Evolutionary conservation across 1,284 basidiomycete genomes (phyloP).

Genomic region (Irpex lacteus): DNA sequence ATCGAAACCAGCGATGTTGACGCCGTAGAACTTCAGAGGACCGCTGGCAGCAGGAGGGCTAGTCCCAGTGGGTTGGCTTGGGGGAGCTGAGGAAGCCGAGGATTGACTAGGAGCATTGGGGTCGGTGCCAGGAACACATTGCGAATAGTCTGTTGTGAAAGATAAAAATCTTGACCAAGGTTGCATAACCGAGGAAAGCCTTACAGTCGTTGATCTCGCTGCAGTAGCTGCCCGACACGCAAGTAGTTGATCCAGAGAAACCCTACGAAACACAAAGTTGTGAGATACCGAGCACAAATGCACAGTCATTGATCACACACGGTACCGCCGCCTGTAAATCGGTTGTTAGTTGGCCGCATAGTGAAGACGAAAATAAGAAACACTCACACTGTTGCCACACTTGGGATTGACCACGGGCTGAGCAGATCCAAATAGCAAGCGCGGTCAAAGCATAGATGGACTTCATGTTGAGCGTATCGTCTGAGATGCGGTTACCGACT

Average conservation of each 20-base stretch:
- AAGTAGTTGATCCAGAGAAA: conserved; percentile 39
- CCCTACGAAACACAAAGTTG: conserved; percentile 21
- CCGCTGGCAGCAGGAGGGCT: conserved; percentile 17
- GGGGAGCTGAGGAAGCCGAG: conserved; percentile 6
- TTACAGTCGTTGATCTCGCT: conserved; percentile 23
- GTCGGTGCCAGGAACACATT: conserved; percentile 27
- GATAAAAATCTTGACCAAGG: background rate
- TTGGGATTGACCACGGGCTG: conserved; percentile 7
- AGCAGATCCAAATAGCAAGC: conserved; percentile 9
- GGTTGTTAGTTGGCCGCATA: background rate
- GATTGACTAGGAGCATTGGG: conserved; percentile 6
- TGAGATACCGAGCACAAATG: background rate
- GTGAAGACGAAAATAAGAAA: background rate
- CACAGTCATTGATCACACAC: conserved; percentile 12
- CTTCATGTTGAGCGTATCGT: conserved; percentile 5
- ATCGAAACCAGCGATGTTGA: conserved; percentile 50
- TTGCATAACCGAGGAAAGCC: background rate
- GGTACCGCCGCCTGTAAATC: conserved; percentile 21
- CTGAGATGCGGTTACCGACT: background rate
- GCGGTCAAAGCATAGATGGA: conserved; percentile 9
- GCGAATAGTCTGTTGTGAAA: conserved; percentile 24
- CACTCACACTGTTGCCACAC: conserved; percentile 21
- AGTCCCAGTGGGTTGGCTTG: conserved; percentile 8
- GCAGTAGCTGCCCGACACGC: conserved; percentile 36
- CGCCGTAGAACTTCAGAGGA: conserved; percentile 27